Conservation (phyloP, 805 yeast species). For the Yarrowia osloensis region DNA sequence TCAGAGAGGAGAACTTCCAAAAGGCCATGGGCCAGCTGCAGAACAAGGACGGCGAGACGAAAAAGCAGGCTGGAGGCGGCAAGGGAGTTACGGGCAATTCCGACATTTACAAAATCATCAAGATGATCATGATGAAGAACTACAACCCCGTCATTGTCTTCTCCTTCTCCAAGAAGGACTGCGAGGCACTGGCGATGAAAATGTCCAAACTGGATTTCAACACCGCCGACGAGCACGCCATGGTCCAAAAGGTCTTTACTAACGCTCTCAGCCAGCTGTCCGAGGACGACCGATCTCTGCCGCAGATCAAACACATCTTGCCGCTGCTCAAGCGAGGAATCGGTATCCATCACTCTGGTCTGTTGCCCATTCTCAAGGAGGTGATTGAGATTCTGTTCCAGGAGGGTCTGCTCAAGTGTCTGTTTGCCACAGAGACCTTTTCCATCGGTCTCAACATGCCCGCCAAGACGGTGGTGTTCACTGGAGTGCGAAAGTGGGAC, state of each 20-base stretch:
- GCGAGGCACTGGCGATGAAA: slow-evolving; percentile 90
- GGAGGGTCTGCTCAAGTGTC: slow-evolving; percentile 90
- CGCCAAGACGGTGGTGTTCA: slow-evolving; percentile 97
- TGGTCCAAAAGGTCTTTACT: slow-evolving; percentile 82
- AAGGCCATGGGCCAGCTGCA: slow-evolving; percentile 95
- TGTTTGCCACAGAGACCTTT: slow-evolving; percentile 97
- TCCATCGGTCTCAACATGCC: slow-evolving; percentile 99
- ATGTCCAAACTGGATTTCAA: slow-evolving; percentile 96
- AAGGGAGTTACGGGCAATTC: slow-evolving; percentile 81
- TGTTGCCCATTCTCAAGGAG: slow-evolving; percentile 89
- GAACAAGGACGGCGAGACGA: slow-evolving; percentile 79
- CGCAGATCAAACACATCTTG: slow-evolving; percentile 88
- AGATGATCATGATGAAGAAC: slow-evolving; percentile 95
- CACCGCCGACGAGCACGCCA: slow-evolving; percentile 89
- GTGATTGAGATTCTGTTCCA: slow-evolving; percentile 95
- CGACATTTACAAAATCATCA: slow-evolving; percentile 93
- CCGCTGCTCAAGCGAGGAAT: slow-evolving; percentile 93
- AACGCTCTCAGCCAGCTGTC: slow-evolving; percentile 88
- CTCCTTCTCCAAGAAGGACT: slow-evolving; percentile 96
- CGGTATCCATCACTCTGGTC: slow-evolving; percentile 97
- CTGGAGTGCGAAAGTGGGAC: slow-evolving; percentile 97
- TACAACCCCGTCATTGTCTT: slow-evolving; percentile 98
- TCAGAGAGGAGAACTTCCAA: slow-evolving; percentile 96
- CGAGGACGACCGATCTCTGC: slow-evolving; percentile 86
- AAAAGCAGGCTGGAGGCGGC: slow-evolving; percentile 77